These are phyloP conservation scores for Cicer yamashitae DNA, from an alignment of 306 rosid genomes.

Conservation along the genomic window DNA sequence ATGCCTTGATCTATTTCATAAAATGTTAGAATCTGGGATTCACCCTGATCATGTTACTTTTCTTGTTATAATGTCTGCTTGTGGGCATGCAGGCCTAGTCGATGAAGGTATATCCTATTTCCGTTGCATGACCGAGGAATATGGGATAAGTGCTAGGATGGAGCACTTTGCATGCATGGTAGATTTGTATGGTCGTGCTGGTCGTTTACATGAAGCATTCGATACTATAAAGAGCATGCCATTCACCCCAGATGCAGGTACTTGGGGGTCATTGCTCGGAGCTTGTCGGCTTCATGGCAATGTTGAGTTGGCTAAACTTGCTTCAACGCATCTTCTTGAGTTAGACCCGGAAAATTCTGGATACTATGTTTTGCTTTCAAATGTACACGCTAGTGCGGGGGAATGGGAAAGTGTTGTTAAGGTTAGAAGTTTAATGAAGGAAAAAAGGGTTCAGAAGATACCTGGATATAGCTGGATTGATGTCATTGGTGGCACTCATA, in stretches of 20 bases:
- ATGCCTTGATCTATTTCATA: constrained; percentile 60
- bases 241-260: constrained; percentile 78
- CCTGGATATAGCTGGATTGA: constrained; percentile 88
- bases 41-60: constrained; percentile 84
- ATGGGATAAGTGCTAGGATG: constrained; percentile 64
- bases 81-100: constrained; percentile 79
- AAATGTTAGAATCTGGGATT: constrained; percentile 66
- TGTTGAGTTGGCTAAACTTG: constrained; percentile 71
- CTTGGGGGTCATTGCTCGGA: constrained; percentile 90
- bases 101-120: constrained; percentile 67
- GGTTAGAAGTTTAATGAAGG: constrained; percentile 73
- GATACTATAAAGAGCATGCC: constrained; percentile 76
- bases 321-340: constrained; percentile 67
- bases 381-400: constrained; percentile 74
- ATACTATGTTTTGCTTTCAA: constrained; percentile 78
- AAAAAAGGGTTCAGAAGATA: constrained; percentile 73
- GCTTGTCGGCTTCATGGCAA: constrained; percentile 85
- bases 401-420: constrained; percentile 72
- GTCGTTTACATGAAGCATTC: constrained; percentile 68
- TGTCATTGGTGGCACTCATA: constrained; percentile 69
- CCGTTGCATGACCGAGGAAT: constrained; percentile 66
- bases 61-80: constrained; percentile 80
- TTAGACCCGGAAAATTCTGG: constrained; percentile 77
- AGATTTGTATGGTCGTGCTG: constrained; percentile 83
- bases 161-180: constrained; percentile 84